Conservation (phyloP, 331 rosid genomes). For the Stylosanthes scabra region DNA sequence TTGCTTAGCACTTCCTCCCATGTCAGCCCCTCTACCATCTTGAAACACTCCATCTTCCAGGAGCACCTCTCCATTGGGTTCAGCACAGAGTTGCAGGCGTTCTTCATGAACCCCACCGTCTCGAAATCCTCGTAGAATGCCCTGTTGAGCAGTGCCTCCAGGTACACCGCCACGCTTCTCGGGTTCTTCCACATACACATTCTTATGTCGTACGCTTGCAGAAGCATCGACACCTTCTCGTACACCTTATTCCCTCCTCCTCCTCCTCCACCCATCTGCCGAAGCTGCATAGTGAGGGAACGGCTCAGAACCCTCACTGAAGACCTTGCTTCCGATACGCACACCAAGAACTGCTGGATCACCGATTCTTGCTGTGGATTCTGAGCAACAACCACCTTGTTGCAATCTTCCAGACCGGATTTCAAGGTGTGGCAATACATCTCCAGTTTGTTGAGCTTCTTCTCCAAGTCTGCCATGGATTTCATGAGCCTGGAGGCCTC, state of each 20-base stretch:
- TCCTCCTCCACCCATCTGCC: constrained; percentile 61
- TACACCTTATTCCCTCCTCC: constrained; percentile 47
- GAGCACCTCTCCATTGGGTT: constrained; percentile 72
- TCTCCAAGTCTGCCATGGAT: constrained; percentile 88
- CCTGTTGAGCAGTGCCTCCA: constrained; percentile 79
- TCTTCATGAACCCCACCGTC: constrained; percentile 67
- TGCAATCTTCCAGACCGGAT: constrained; percentile 78
- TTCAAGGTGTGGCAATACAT: constrained; percentile 76
- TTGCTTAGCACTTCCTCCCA: constrained; percentile 92
- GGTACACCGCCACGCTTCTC: constrained; percentile 58
- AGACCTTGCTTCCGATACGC: constrained; percentile 77
- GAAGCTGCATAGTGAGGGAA: constrained; percentile 72
- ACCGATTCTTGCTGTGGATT: constrained; percentile 40
- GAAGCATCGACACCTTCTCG: constrained; percentile 71
- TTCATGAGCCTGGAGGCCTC: constrained; percentile 88
- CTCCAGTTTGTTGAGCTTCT: constrained; percentile 89
- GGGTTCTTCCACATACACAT: constrained; percentile 67
- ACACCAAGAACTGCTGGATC: constrained; percentile 60
- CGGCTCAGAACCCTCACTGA: constrained; percentile 66
- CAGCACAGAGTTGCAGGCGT: constrained; percentile 46
- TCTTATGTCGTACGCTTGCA: constrained; percentile 76
- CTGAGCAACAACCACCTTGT: background rate
- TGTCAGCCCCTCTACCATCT: constrained; percentile 64
- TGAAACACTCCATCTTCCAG: constrained; percentile 60
- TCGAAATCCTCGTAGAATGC: constrained; percentile 92